phyloP scores from a whole-genome alignment of 2,329 filamentous ascomycete species.

The Fusarium multiceps region DNA sequence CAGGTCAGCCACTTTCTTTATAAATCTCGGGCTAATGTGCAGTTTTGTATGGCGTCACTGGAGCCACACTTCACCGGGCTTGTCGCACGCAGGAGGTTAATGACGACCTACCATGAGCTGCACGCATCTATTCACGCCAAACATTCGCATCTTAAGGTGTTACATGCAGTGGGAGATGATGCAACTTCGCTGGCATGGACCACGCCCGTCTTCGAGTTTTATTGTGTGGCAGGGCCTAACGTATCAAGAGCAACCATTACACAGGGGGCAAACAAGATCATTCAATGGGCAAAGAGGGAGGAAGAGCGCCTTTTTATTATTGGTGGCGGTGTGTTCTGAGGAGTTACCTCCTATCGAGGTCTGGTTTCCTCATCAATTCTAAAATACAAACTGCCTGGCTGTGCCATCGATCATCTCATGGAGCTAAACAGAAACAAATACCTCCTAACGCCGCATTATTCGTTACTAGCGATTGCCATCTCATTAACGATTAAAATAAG shows the following conservation, averaged over 20 bases:
- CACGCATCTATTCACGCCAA: slow-evolving; percentile 88
- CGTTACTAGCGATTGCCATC: slow-evolving; percentile 31
- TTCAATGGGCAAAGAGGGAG: slow-evolving; percentile 91
- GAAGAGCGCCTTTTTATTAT: slow-evolving; percentile 97
- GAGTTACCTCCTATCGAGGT: slow-evolving; percentile 32
- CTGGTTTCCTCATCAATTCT: slow-evolving; percentile 33
- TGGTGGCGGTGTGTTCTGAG: slow-evolving; percentile 86
- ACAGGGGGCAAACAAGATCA: slow-evolving; percentile 86
- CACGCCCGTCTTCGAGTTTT: slow-evolving; percentile 91
- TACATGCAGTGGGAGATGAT: slow-evolving; percentile 81
- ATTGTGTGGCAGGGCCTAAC: slow-evolving; percentile 88
- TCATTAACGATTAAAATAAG: slow-evolving; percentile 22
- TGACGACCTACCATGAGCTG: slow-evolving; percentile 86
- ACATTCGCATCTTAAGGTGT: slow-evolving; percentile 84
- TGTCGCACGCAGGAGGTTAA: slow-evolving; percentile 75
- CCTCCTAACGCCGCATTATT: slow-evolving; percentile 44
- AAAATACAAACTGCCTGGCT: slow-evolving; percentile 33
- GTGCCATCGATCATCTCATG: slow-evolving; percentile 30
- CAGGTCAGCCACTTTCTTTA: slow-evolving; percentile 92
- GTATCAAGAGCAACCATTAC: slow-evolving; percentile 74
- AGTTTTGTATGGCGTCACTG: slow-evolving; percentile 91
- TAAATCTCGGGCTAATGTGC: slow-evolving; percentile 93
- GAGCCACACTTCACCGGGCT: slow-evolving; percentile 71
- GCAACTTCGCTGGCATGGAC: slow-evolving; percentile 88
- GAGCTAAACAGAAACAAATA: slow-evolving; percentile 28